A percentile compares a stretch with the other conserved stretches of the same genome.
Evolutionary conservation across 495 filamentous ascomycete genomes (phyloP).

Genomic region (Aspergillus egyptiacus): DNA sequence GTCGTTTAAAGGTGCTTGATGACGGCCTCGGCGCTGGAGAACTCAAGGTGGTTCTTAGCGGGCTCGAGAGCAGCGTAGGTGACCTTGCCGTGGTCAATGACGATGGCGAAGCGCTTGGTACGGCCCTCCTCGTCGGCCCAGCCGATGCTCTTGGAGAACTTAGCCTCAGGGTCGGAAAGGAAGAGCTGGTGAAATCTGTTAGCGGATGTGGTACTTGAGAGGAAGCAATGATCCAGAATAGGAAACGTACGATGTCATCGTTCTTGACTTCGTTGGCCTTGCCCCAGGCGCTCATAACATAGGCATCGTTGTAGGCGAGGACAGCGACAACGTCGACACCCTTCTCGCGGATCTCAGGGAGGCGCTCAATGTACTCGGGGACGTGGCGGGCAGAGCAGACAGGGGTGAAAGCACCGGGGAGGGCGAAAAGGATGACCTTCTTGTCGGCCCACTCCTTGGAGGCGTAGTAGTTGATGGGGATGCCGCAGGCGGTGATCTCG

Average conservation of each 20-base stretch:
- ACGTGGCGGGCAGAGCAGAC: slow-evolving; percentile 85
- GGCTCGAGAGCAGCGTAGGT: slow-evolving; percentile 79
- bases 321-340: slow-evolving; percentile 82
- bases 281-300: slow-evolving; percentile 91
- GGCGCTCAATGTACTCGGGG: slow-evolving; percentile 74
- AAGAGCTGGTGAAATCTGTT: slow-evolving; percentile 58
- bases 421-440: slow-evolving; percentile 85
- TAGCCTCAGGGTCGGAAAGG: slow-evolving; percentile 69
- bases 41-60: slow-evolving; percentile 60
- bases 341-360: slow-evolving; percentile 67
- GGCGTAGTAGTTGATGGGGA: slow-evolving; percentile 73
- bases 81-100: slow-evolving; percentile 87
- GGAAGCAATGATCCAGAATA: background rate
- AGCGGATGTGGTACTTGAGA: background rate
- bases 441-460: slow-evolving; percentile 81
- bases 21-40: slow-evolving; percentile 65
- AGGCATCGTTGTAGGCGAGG: slow-evolving; percentile 86
- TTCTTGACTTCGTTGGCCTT: slow-evolving; percentile 84
- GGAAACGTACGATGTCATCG: slow-evolving; percentile 65
- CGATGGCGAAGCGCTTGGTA: slow-evolving; percentile 74
- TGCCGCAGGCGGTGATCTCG: slow-evolving; percentile 69
- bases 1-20: slow-evolving; percentile 56
- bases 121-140: slow-evolving; percentile 72
- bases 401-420: slow-evolving; percentile 93
- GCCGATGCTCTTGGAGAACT: slow-evolving; percentile 76